Percentiles rank a stretch among this genome's conserved stretches.
phyloP scores from a whole-genome alignment of 2,329 filamentous ascomycete species.

The Fusarium marasasianum region DNA sequence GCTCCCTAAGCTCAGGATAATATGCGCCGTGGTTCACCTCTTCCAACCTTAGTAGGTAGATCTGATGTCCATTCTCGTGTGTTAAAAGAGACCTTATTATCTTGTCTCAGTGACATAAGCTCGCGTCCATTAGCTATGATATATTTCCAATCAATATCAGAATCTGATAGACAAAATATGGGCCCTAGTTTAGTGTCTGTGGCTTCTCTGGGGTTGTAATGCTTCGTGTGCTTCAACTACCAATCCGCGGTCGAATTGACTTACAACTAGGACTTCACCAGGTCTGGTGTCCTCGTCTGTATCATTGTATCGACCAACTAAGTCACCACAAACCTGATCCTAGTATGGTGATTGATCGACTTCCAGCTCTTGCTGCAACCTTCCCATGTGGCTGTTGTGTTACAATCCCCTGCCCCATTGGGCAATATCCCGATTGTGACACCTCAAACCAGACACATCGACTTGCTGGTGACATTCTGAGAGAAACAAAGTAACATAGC shows the following conservation, averaged over 20 bases:
- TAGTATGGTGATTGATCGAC: slow-evolving; percentile 26
- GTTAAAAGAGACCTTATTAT: not conserved
- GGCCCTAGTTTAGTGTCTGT: not conserved
- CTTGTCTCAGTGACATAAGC: not conserved
- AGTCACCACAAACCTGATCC: slow-evolving; percentile 16
- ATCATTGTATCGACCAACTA: not conserved
- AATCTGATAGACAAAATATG: not conserved
- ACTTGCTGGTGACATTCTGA: slow-evolving; percentile 1
- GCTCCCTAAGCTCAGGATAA: not conserved
- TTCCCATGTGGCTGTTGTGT: slow-evolving; percentile 21
- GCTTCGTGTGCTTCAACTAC: not conserved
- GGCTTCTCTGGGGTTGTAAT: not conserved
- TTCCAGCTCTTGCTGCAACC: slow-evolving; percentile 22
- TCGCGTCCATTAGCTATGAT: not conserved
- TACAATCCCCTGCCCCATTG: slow-evolving; percentile 29
- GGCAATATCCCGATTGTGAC: slow-evolving; percentile 24
- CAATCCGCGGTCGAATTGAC: not conserved
- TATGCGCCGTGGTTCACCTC: not conserved
- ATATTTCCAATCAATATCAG: not conserved
- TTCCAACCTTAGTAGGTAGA: not conserved
- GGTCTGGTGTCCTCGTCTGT: not conserved
- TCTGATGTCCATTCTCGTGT: not conserved
- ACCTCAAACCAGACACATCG: slow-evolving; percentile 26
- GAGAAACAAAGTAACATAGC: slow-evolving; percentile 1
- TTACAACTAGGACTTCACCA: not conserved